These are phyloP conservation scores for Oehlia diaphana DNA, from an alignment of 192 early-diverging fungal genomes.

Conservation along the genomic window DNA sequence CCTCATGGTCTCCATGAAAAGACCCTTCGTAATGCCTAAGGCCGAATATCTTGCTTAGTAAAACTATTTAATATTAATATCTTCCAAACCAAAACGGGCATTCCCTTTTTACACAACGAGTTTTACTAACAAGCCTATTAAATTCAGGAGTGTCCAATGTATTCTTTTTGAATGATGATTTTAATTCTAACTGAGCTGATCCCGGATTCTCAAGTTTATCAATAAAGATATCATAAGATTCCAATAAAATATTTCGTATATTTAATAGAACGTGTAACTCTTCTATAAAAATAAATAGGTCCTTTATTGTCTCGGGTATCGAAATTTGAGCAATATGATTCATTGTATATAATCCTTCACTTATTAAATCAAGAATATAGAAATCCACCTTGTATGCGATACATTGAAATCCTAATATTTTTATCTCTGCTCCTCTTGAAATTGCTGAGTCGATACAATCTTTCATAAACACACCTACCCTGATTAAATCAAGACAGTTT, in stretches of 20 bases:
- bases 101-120: not conserved
- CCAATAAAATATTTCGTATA: conserved; percentile 6
- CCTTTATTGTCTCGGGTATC: conserved; percentile 2
- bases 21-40: too few species aligned
- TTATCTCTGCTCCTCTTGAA: not conserved
- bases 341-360: not conserved
- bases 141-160: conserved; percentile 9
- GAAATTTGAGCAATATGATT: not conserved
- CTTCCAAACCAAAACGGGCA: conserved; percentile 23
- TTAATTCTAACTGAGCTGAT: not conserved
- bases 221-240: not conserved
- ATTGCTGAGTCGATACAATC: not conserved
- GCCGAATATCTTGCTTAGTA: too few species aligned
- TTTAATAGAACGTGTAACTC: not conserved
- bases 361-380: not conserved
- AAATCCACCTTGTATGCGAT: conserved; percentile 1
- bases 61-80: not conserved
- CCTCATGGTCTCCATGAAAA: too few species aligned
- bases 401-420: conserved; percentile 5
- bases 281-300: not conserved
- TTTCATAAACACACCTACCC: not conserved
- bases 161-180: conserved; percentile 13
- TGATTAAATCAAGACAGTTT: not conserved
- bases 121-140: conserved; percentile 16
- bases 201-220: not conserved